A percentile compares a stretch with the other conserved stretches of the same genome.
phyloP scores from a whole-genome alignment of 441 rosid species.

The Codiaeum variegatum region DNA sequence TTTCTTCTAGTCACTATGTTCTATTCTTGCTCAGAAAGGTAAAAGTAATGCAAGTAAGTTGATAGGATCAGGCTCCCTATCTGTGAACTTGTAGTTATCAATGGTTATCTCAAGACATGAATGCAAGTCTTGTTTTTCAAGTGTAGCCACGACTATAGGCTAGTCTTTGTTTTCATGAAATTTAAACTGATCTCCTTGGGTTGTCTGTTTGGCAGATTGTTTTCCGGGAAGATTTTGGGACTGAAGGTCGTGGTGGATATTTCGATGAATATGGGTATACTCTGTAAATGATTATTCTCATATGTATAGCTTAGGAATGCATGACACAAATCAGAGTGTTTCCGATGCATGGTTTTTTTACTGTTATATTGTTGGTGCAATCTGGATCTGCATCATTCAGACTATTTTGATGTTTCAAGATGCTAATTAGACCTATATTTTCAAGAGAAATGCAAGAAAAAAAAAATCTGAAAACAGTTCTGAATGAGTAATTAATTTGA shows the following conservation, averaged over 20 bases:
- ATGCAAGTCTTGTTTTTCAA: background rate
- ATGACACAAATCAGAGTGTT: constrained; percentile 9
- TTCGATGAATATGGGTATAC: constrained; percentile 96
- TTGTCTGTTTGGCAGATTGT: constrained; percentile 54
- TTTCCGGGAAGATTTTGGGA: constrained; percentile 96
- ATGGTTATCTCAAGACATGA: background rate
- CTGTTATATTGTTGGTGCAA: background rate
- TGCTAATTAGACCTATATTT: background rate
- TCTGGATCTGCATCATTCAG: background rate
- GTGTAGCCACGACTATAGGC: background rate
- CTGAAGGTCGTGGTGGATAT: constrained; percentile 98
- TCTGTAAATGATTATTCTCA: constrained; percentile 6
- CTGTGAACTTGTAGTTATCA: background rate
- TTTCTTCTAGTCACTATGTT: background rate
- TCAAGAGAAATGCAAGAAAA: background rate
- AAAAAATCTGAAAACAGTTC: too few species aligned
- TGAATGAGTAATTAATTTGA: too few species aligned
- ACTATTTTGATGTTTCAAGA: background rate
- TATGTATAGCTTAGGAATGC: constrained; percentile 4
- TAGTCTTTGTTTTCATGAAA: background rate
- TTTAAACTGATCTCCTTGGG: background rate
- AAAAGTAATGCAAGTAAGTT: background rate
- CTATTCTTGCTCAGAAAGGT: constrained; percentile 1
- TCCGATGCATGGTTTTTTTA: background rate
- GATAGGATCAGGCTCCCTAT: background rate